Base-by-base conservation (phyloP, 2,329 filamentous ascomycete genomes). In the Scedosporium boydii region DNA sequence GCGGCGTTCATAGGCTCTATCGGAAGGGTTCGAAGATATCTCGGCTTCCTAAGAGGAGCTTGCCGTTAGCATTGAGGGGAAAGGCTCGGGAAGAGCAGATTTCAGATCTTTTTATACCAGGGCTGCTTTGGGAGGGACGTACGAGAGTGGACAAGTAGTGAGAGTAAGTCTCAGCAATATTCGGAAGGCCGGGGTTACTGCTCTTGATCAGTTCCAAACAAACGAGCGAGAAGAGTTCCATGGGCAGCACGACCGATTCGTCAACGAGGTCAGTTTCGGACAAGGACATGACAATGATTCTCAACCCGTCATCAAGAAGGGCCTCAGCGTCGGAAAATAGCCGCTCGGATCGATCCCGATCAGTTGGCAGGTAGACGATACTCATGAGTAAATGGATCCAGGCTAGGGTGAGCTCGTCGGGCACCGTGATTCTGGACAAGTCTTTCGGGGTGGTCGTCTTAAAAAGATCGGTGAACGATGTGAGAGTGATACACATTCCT, bases 381-480 rank as follows among this genome's bases (percentile, higher is more conserved):
- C 67, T 72, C 65, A 76, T 75, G 4, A 78, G 66, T 2, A 78
- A 62, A 62, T 78, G 74, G 12, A 78, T 66, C 78, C 78, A 80
- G 0, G 73, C 76, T 21, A 69, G 70, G 26, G 75, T 65, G 27
- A 80, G 70, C 18, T 73, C 70, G 2, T 70, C 67, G 0, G 77
- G 76, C 3, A 77, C 66, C 21, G 67, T 66, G 10, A 78, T 65
- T 4, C 65, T 68, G n/a, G 64, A 61, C 3, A 70, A 68, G 23
- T 75, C 70, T 21, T 68, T 48, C 4, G 65, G 63, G 2, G 68
- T 67, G 1, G 73, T 66, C 60, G 71, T 57, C 1, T 66, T 67
- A 61, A 75, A 64, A 34, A 72, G 66, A 3, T 66, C 46, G 4
- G 6, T 38, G 59, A 60, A 60, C 12, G 44, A 14, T 27, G 10